Evolutionary conservation across 768 basidiomycete species (phyloP).

Genomic region (Russula vinacea): DNA sequence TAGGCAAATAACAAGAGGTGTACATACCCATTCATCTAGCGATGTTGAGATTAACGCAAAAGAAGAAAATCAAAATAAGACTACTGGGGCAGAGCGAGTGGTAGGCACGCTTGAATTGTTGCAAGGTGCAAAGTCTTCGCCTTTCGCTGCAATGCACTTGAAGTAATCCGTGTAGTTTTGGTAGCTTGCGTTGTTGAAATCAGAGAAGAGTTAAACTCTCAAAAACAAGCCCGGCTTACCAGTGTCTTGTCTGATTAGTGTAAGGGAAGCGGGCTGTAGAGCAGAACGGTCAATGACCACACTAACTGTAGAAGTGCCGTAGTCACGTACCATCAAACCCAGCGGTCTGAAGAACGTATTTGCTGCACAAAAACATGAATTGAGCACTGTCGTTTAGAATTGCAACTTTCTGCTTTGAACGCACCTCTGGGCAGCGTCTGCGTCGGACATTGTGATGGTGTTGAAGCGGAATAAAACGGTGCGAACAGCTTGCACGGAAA

Average conservation of each 20-base stretch:
- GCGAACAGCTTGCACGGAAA: constrained; percentile 12
- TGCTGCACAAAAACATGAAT: constrained; percentile 44
- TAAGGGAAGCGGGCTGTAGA: constrained; percentile 79
- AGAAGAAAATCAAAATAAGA: constrained; percentile 31
- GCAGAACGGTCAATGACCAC: constrained; percentile 19
- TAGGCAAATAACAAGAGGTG: neutral
- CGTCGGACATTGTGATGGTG: constrained; percentile 55
- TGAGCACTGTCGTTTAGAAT: constrained; percentile 24
- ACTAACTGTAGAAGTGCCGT: constrained; percentile 10
- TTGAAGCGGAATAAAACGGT: constrained; percentile 34
- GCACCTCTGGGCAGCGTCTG: constrained; percentile 53
- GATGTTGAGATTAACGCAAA: constrained; percentile 24
- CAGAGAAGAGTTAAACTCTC: neutral
- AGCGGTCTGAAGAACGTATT: constrained; percentile 89
- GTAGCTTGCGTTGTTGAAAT: constrained; percentile 49
- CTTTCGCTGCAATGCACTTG: constrained; percentile 95
- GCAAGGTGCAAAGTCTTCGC: constrained; percentile 97
- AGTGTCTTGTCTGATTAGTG: constrained; percentile 94
- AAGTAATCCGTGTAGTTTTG: constrained; percentile 99
- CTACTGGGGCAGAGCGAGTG: constrained; percentile 97
- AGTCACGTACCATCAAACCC: constrained; percentile 77
- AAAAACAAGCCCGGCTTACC: constrained; percentile 49
- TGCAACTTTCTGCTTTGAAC: constrained; percentile 8
- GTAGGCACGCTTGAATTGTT: constrained; percentile 97
- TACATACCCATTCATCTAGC: constrained; percentile 84